Conservation (phyloP, 768 basidiomycete genomes). For the Tricholoma furcatifolium region DNA sequence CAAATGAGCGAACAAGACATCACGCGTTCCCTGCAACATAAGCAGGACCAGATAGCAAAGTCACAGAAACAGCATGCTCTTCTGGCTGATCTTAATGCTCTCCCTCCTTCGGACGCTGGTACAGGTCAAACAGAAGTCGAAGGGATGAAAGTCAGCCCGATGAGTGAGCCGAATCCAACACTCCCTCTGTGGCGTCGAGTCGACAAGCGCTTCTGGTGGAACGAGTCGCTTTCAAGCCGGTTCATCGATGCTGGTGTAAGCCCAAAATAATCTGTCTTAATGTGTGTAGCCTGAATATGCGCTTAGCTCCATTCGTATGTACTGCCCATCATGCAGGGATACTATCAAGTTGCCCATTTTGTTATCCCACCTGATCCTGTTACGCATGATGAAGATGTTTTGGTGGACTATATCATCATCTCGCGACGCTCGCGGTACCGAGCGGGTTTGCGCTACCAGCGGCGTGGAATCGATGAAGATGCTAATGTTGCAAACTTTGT, state of each 20-base stretch:
- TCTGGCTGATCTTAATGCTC: constrained; percentile 59
- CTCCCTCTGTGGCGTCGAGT: constrained; percentile 91
- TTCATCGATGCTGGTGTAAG: constrained; percentile 86
- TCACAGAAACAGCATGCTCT: constrained; percentile 57
- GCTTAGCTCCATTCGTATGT: constrained; percentile 80
- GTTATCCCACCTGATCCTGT: constrained; percentile 51
- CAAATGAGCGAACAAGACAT: constrained; percentile 50
- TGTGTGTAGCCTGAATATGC: background rate
- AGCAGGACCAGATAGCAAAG: constrained; percentile 63
- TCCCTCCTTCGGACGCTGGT: constrained; percentile 29
- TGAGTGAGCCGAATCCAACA: constrained; percentile 71
- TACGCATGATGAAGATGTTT: constrained; percentile 41
- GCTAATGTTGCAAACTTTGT: constrained; percentile 96
- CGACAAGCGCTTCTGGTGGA: constrained; percentile 95
- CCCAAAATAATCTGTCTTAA: constrained; percentile 6
- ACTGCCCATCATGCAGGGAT: constrained; percentile 92
- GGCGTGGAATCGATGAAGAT: constrained; percentile 91
- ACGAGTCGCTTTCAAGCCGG: constrained; percentile 81
- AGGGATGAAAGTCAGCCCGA: constrained; percentile 41
- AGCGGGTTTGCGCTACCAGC: constrained; percentile 91
- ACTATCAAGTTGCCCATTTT: constrained; percentile 77
- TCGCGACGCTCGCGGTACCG: constrained; percentile 87
- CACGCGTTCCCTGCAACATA: constrained; percentile 80
- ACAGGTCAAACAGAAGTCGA: constrained; percentile 11
- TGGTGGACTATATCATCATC: constrained; percentile 77